Conservation (phyloP, 305 asterid genomes). For the Striga hermonthica region DNA sequence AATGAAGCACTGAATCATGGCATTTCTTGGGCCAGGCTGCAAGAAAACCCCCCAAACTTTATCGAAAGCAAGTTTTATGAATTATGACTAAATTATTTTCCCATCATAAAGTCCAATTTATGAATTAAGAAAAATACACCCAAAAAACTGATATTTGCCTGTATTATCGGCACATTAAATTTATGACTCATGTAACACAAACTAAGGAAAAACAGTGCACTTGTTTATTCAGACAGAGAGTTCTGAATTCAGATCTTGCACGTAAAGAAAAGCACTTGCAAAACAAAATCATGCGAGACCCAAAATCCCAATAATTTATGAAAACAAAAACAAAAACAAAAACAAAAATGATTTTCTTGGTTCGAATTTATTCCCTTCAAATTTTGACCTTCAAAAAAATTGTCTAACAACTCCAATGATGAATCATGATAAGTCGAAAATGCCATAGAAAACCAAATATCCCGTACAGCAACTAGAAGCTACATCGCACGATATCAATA, state of each 20-base stretch:
- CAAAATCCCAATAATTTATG: no score
- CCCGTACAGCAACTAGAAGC: no score
- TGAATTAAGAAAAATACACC: not conserved
- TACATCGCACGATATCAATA: not conserved
- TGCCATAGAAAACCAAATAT: no score
- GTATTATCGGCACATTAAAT: not conserved
- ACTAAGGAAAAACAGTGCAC: not conserved
- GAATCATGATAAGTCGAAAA: no score
- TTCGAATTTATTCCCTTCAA: no score
- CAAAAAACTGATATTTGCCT: not conserved
- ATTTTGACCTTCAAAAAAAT: no score
- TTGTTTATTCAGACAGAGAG: not conserved
- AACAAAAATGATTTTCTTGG: no score
- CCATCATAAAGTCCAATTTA: not conserved
- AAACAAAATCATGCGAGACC: no score
- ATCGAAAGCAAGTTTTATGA: no score
- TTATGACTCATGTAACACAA: not conserved
- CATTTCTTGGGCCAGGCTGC: constrained; percentile 90
- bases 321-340: no score
- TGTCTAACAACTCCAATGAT: no score
- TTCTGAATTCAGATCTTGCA: not conserved
- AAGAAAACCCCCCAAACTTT: constrained; percentile 22
- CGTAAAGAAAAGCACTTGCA: no score
- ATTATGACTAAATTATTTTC: not conserved
- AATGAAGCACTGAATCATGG: constrained; percentile 67